Evolutionary conservation across 306 rosid genomes (phyloP).

Genomic region (Trifolium fragiferum): DNA sequence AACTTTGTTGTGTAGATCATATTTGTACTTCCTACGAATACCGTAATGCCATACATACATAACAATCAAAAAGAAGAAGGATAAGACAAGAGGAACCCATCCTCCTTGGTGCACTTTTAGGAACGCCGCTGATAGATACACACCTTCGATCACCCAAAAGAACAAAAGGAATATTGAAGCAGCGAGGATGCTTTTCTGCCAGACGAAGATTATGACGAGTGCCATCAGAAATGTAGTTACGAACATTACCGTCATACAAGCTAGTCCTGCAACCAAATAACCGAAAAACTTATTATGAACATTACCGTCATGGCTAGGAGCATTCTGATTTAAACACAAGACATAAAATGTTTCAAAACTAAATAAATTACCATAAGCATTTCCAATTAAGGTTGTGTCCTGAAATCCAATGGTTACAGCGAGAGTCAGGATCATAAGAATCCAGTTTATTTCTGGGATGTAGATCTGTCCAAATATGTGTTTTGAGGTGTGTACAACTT

Average conservation of each 20-base stretch:
- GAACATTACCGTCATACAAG: slow-evolving; percentile 79
- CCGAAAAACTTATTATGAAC: not conserved
- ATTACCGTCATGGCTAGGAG: no score
- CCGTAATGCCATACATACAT: slow-evolving; percentile 91
- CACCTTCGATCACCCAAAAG: slow-evolving; percentile 78
- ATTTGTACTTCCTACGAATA: slow-evolving; percentile 68
- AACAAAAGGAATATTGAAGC: slow-evolving; percentile 64
- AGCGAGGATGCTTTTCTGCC: slow-evolving; percentile 67
- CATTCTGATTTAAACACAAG: not conserved
- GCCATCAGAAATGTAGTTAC: slow-evolving; percentile 83
- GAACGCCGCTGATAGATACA: slow-evolving; percentile 71
- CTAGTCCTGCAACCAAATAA: slow-evolving; percentile 67
- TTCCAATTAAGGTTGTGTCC: slow-evolving; percentile 75
- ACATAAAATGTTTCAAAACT: not conserved
- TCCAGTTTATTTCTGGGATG: slow-evolving; percentile 93
- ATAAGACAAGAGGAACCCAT: slow-evolving; percentile 84
- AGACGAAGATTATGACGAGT: slow-evolving; percentile 71
- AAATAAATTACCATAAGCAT: slow-evolving; percentile 70
- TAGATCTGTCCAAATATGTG: slow-evolving; percentile 82
- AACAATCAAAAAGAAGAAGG: slow-evolving; percentile 60
- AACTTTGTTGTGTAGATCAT: slow-evolving; percentile 79
- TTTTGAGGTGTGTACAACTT: slow-evolving; percentile 52
- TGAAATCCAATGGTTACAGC: slow-evolving; percentile 79
- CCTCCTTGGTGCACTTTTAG: slow-evolving; percentile 85
- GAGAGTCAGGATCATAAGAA: slow-evolving; percentile 84